Evolutionary conservation across 2,329 filamentous ascomycete genomes (phyloP).

Genomic region (Fusarium equiseti): DNA sequence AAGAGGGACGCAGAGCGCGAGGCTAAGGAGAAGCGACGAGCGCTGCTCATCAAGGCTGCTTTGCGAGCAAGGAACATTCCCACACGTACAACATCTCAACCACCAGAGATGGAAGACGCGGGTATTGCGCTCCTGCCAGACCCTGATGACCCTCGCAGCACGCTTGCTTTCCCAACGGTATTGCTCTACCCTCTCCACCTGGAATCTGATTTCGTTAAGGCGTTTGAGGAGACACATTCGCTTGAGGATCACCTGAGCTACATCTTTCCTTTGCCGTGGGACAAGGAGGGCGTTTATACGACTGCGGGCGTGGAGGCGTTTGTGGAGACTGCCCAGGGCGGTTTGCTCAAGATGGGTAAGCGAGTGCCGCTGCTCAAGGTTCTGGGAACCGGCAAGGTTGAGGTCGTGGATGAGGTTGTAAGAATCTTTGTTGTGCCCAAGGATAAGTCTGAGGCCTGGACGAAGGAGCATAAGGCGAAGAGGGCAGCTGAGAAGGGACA

Average conservation of each 20-base stretch:
- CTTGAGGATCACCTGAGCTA: slow-evolving; percentile 84
- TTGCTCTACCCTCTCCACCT: slow-evolving; percentile 86
- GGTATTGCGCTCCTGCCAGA: slow-evolving; percentile 76
- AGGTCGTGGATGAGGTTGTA: slow-evolving; percentile 88
- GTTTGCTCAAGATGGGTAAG: slow-evolving; percentile 90
- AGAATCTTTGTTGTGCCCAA: slow-evolving; percentile 85
- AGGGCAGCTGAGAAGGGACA: slow-evolving; percentile 64
- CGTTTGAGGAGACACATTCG: slow-evolving; percentile 81
- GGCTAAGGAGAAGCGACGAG: slow-evolving; percentile 67
- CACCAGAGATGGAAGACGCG: slow-evolving; percentile 91
- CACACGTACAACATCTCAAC: slow-evolving; percentile 73
- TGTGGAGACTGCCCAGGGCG: slow-evolving; percentile 84
- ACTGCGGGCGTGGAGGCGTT: slow-evolving; percentile 81
- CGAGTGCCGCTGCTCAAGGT: slow-evolving; percentile 83
- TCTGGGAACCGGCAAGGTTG: slow-evolving; percentile 79
- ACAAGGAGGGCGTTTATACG: slow-evolving; percentile 74
- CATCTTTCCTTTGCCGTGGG: slow-evolving; percentile 91
- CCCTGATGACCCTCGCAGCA: slow-evolving; percentile 77
- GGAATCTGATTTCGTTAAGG: slow-evolving; percentile 92
- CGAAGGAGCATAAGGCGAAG: slow-evolving; percentile 85
- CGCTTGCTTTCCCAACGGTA: slow-evolving; percentile 81
- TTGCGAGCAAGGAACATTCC: slow-evolving; percentile 77
- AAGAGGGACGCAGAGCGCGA: slow-evolving; percentile 67
- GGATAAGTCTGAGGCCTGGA: slow-evolving; percentile 77
- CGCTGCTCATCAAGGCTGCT: slow-evolving; percentile 72